Percentiles rank a stretch among this genome's conserved stretches.
Evolutionary conservation across 495 filamentous ascomycete species (phyloP).

Genomic region (Neurospora discreta): DNA sequence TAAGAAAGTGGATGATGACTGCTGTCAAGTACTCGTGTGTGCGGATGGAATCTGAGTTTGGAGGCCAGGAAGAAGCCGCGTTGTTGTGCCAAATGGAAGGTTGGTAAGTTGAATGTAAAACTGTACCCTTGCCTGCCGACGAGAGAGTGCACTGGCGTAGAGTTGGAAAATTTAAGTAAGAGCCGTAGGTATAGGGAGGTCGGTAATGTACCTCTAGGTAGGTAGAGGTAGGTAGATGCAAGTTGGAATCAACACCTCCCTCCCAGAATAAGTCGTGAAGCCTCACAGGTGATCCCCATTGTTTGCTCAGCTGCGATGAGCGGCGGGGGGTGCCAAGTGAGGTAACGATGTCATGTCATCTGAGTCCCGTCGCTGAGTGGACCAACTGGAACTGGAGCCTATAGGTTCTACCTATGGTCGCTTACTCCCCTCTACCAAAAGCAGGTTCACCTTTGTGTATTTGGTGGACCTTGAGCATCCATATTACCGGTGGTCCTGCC

Average conservation of each 20-base stretch:
- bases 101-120: background rate
- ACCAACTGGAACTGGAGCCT: background rate
- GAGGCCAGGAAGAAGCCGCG: background rate
- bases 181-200: background rate
- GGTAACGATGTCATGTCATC: background rate
- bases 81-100: background rate
- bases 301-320: background rate
- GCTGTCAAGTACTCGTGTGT: background rate
- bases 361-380: background rate
- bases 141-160: background rate
- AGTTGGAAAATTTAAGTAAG: background rate
- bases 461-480: background rate
- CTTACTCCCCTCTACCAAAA: background rate
- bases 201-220: background rate
- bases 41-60: background rate
- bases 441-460: background rate
- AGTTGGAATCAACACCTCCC: background rate
- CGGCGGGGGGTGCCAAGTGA: background rate
- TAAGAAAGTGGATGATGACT: background rate
- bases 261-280: background rate
- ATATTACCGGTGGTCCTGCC: background rate
- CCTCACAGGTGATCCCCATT: background rate
- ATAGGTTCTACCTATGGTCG: background rate
- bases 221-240: background rate
- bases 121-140: background rate